Base-by-base conservation (phyloP, 805 yeast species). In the Komagataella ulmi region DNA sequence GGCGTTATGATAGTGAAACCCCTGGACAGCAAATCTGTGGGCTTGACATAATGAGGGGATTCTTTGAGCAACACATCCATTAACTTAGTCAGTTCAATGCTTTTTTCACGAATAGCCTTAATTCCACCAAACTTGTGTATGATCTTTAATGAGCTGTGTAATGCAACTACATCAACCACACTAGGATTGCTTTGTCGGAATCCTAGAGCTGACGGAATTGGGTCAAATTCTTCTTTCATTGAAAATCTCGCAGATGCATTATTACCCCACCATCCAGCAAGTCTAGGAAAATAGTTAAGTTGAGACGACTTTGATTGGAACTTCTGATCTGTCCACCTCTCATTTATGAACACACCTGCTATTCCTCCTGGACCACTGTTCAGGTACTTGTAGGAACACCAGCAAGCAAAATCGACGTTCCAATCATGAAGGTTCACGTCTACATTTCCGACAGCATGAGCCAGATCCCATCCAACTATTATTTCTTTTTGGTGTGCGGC, bases 211-310 rank as follows among this genome's bases (percentile, higher is more conserved):
- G 93, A 84, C n/a, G 74, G 69, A 24, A 86, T 85, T 0, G 97
- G 96, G 51, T 82, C 83, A 58, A 88, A 90, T 24, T 71, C 59
- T 60, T 83, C 90, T 52, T 76, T 61, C 98, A 90, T 90, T 59
- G 80, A 73, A 65, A 90, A 90, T 55, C 98, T 68, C 43, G 79
- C 79, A 1, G 59, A 58, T 0, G 83, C 70, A 57, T 84, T 80
- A 61, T 88, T 90, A 1, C 97, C 97, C 97, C 97, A 90, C 98
- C 98, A 90, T 0, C 98, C 98, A 0, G 96, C 95, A 50, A 88
- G 69, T 54, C 97, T 71, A 1, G 96, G 86, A 44, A 72, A 58
- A 58, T 70, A 73, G 48, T 67, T 63, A n/a, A 18, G 21, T 17
- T 17, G 30, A 6, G 44, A 14, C 14, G 23, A 55, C 64, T 45